These are phyloP conservation scores for Rhododendron kiyosumense DNA, from an alignment of 148 eudicot genomes.

Conservation along the genomic window DNA sequence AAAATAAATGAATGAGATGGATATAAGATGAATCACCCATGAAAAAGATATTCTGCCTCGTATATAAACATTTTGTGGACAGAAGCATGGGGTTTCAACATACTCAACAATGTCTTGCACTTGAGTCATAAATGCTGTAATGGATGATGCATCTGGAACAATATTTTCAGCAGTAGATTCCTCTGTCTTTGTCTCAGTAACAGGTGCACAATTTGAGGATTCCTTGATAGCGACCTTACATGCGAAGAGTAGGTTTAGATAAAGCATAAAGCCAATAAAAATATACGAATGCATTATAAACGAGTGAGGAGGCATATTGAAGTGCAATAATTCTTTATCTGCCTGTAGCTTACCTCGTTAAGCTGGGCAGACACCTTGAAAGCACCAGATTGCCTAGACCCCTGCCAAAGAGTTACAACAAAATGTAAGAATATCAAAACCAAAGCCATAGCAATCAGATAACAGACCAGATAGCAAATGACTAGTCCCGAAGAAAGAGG, in stretches of 20 bases:
- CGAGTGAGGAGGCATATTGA: not conserved
- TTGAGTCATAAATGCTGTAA: conserved; percentile 44
- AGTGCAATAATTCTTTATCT: not conserved
- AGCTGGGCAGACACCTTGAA: conserved; percentile 40
- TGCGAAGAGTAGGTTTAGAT: conserved; percentile 10
- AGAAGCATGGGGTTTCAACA: conserved; percentile 11
- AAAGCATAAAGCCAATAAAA: conserved; percentile 2
- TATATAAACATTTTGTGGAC: not conserved
- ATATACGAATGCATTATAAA: not conserved
- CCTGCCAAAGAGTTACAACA: conserved; percentile 22
- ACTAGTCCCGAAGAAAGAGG: not conserved
- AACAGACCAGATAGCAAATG: not conserved
- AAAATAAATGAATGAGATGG: not conserved
- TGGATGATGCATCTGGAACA: conserved; percentile 36
- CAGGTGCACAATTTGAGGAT: conserved; percentile 30
- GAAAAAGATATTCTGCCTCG: not conserved
- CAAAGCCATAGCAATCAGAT: not conserved
- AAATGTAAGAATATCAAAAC: not conserved
- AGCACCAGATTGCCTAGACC: conserved; percentile 24
- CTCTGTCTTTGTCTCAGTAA: conserved; percentile 18
- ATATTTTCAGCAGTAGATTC: conserved; percentile 9
- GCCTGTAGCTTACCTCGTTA: conserved; percentile 28
- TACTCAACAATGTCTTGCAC: conserved; percentile 45
- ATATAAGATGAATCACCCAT: not conserved
- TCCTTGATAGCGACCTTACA: conserved; percentile 26